phyloP scores from a whole-genome alignment of 345 rosid species.

The Mangifera indica region DNA sequence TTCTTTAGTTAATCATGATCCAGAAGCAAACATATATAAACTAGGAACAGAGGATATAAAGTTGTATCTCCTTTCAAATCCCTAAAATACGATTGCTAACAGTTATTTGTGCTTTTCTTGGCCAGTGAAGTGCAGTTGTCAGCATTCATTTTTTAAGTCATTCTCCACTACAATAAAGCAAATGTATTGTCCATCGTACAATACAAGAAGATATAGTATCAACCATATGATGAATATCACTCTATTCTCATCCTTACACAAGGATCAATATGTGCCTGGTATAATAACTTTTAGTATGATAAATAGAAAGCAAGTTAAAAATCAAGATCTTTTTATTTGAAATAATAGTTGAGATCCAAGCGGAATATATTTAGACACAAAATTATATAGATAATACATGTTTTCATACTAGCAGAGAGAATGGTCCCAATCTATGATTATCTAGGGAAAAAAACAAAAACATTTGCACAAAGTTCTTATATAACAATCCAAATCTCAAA shows the following conservation, averaged over 20 bases:
- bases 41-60: not conserved
- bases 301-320: not conserved
- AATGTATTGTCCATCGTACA: not conserved
- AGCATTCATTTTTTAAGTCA: too few species aligned
- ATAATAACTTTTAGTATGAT: too few species aligned
- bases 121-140: not conserved
- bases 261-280: too few species aligned
- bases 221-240: too few species aligned
- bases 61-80: not conserved
- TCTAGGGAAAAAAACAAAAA: not conserved
- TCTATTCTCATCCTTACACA: too few species aligned
- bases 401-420: not conserved
- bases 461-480: not conserved
- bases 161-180: not conserved
- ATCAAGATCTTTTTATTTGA: too few species aligned
- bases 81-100: not conserved
- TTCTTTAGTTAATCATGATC: not conserved
- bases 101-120: not conserved
- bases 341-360: not conserved
- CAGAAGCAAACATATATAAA: not conserved
- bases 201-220: too few species aligned
- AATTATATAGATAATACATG: not conserved
- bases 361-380: not conserved
- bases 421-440: not conserved
- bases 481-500: not conserved